Percentiles rank a stretch among this genome's conserved stretches.
Evolutionary conservation across 2,329 filamentous ascomycete genomes (phyloP).

Genomic region (Polychaeton citri): DNA sequence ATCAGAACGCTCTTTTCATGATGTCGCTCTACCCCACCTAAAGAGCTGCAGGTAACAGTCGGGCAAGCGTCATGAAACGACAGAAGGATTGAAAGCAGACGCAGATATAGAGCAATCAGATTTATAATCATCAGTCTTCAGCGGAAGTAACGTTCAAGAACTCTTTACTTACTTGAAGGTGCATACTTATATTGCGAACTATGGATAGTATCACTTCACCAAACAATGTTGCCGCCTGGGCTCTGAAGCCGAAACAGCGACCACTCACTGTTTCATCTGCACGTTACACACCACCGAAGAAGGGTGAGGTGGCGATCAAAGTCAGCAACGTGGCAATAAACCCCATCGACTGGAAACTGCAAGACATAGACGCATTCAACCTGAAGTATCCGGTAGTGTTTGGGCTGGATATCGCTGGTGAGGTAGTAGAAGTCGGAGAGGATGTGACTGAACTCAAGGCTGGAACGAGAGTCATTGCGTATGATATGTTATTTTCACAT

Average conservation of each 20-base stretch:
- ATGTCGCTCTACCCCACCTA: too few relatives aligned
- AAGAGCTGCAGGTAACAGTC: too few relatives aligned
- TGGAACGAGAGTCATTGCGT: slow-evolving; percentile 32
- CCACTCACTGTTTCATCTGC: slow-evolving; percentile 23
- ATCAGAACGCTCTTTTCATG: too few relatives aligned
- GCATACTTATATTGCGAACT: too few relatives aligned
- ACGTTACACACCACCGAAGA: slow-evolving; percentile 22
- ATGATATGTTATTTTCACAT: slow-evolving; percentile 1
- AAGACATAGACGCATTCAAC: slow-evolving; percentile 17
- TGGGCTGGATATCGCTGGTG: slow-evolving; percentile 32
- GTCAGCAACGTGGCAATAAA: slow-evolving; percentile 29
- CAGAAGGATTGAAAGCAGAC: too few relatives aligned
- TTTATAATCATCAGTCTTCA: too few relatives aligned
- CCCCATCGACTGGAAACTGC: slow-evolving; percentile 29
- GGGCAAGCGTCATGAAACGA: too few relatives aligned
- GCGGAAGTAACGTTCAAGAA: too few relatives aligned
- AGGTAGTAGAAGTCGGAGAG: slow-evolving; percentile 33
- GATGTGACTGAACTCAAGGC: slow-evolving; percentile 30
- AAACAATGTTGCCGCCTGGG: slow-evolving; percentile 23
- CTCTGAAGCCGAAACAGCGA: slow-evolving; percentile 17
- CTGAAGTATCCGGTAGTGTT: slow-evolving; percentile 24
- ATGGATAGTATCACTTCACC: not conserved
- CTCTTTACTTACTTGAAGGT: too few relatives aligned
- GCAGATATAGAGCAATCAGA: too few relatives aligned
- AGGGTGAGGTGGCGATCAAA: slow-evolving; percentile 26